Base-by-base conservation (phyloP, 2,329 filamentous ascomycete genomes). In the Paraconiothyrium sp. region DNA sequence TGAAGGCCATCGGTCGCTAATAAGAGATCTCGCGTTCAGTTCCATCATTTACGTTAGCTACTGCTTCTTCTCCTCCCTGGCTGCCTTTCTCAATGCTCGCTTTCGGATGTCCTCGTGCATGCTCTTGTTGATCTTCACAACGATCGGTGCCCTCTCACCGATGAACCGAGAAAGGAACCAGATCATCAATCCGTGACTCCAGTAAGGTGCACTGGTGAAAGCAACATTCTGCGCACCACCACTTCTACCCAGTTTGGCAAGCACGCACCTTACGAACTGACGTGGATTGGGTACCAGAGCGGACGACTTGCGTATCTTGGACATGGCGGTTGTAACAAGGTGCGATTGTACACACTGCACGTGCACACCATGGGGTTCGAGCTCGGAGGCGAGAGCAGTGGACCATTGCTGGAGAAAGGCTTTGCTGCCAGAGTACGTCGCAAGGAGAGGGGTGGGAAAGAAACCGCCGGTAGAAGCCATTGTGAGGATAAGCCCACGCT, bases 371-470 rank as follows among this genome's bases (percentile, higher is more conserved):
- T 92, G 85, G 1, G 90, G 88, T 65, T 90, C 88, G 34, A 99
- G 86, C 80, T 99, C 95, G 14, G 90, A 87, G 0, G 90, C 92
- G 14, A 99, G 86, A 11, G 95, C 89, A 6, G 89, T 91, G 68
- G 92, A 97, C 95, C 95, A 99, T 76, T 97, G 90, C 81, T 98
- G 94, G 52, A 99, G 86, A 86, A 99, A 99, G 1, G 95, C 94
- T 83, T 99, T 99, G 87, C 91, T 95, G 68, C 95, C 95, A 48
- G 92, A 96, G 85, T 99, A 99, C 3, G 95, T 98, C 13, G 95
- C 95, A 48, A 99, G 87, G 58, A 95, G 89, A 6, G 96, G 94
- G 0, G 93, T 97, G 8, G 95, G 95, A 63, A 95, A 88, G 81
- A 96, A 90, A 68, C 95, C 96, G 64, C 91, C 95, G 76, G 98